Conservation (phyloP, 1,284 basidiomycete species). For the Boletus sp. region DNA sequence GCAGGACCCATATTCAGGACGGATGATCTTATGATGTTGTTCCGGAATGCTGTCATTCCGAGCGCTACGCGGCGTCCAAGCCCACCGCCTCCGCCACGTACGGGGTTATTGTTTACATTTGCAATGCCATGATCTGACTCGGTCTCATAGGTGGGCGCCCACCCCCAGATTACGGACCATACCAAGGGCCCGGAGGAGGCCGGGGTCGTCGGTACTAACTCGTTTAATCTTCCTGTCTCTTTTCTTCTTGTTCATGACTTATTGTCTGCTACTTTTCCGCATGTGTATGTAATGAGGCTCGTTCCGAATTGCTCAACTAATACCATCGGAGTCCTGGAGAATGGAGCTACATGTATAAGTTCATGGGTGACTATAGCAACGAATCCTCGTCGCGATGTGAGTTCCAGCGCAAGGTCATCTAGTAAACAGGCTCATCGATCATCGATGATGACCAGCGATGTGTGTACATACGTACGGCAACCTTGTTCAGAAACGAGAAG, state of each 20-base stretch:
- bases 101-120: constrained; percentile 1
- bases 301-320: constrained; percentile 1
- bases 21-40: constrained; percentile 80
- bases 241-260: constrained; percentile 23
- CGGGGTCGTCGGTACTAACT: constrained; percentile 36
- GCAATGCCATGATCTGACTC: constrained; percentile 16
- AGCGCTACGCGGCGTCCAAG: constrained; percentile 47
- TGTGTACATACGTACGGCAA: too few relatives aligned
- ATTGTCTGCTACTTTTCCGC: constrained; percentile 12
- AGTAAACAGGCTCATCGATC: too few relatives aligned
- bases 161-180: constrained; percentile 68
- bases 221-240: neutral
- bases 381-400: too few relatives aligned
- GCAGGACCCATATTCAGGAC: constrained; percentile 82
- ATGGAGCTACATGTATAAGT: neutral
- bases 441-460: too few relatives aligned
- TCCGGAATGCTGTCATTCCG: constrained; percentile 73
- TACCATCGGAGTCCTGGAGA: neutral
- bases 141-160: constrained; percentile 46
- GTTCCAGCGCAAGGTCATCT: too few relatives aligned
- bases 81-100: constrained; percentile 39
- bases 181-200: constrained; percentile 53
- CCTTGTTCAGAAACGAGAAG: too few relatives aligned
- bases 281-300: constrained; percentile 3
- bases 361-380: too few relatives aligned